A percentile compares a stretch with the other conserved stretches of the same genome.
Conservation (phyloP, 148 eudicot species). For the Pouteria glomerata region DNA sequence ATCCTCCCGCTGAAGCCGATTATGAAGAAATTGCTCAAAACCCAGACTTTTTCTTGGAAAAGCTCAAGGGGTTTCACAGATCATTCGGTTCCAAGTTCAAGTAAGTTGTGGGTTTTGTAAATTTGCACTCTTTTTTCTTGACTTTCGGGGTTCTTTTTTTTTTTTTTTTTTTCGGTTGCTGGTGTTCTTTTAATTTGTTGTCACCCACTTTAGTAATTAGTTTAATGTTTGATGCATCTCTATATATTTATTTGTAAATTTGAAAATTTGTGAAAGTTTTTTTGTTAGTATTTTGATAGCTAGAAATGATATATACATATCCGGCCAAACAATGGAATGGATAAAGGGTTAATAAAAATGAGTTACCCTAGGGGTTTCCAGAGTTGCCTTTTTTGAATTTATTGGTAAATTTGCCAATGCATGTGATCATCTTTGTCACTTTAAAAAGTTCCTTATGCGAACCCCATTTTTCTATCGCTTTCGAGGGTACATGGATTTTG, state of each 20-base stretch:
- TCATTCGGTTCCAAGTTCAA: constrained; percentile 34
- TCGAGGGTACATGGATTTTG: neutral
- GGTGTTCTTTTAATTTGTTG: neutral
- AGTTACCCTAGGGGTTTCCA: neutral
- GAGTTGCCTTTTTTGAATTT: neutral
- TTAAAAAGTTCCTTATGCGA: neutral
- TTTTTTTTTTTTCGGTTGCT: neutral
- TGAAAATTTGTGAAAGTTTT: neutral
- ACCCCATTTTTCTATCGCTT: neutral
- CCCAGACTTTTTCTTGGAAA: constrained; percentile 28
- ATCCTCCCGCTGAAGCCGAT: constrained; percentile 33
- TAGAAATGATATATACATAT: neutral
- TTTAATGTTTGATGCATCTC: neutral
- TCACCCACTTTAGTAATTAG: neutral
- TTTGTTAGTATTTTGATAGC: neutral
- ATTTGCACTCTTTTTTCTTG: neutral
- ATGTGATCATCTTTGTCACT: neutral
- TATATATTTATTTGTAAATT: neutral
- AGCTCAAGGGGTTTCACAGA: constrained; percentile 34
- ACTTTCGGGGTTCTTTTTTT: neutral
- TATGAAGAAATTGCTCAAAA: constrained; percentile 30
- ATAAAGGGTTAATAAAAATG: neutral
- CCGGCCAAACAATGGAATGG: neutral
- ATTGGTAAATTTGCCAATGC: neutral
- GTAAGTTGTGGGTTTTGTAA: constrained; percentile 17